Evolutionary conservation across 176 grass and related monocot genomes (phyloP).

Genomic region (Rhynchospora tenuis): DNA sequence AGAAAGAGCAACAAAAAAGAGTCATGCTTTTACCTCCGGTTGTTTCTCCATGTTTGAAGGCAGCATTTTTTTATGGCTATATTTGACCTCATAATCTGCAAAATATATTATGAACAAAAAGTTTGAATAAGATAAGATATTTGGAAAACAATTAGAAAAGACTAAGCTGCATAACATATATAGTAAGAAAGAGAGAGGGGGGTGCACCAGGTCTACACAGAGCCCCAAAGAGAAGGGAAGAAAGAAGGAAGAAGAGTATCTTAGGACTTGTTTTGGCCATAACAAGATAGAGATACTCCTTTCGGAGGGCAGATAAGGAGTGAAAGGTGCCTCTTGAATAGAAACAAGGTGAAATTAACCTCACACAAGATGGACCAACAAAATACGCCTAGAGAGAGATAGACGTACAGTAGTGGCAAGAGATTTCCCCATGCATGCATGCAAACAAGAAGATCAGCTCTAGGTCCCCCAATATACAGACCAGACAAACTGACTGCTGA

Average conservation of each 20-base stretch:
- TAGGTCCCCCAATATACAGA: background rate
- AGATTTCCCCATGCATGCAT: background rate
- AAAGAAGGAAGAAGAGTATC: slow-evolving; percentile 55
- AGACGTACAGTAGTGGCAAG: background rate
- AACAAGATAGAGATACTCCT: slow-evolving; percentile 37
- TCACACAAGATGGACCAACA: background rate
- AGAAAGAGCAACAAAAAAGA: background rate
- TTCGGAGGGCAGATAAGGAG: slow-evolving; percentile 34
- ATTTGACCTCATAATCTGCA: slow-evolving; percentile 43
- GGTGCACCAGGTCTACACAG: slow-evolving; percentile 42
- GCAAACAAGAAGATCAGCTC: background rate
- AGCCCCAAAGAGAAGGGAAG: slow-evolving; percentile 39
- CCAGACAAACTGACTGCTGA: background rate
- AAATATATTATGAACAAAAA: background rate
- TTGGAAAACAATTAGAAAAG: slow-evolving; percentile 1
- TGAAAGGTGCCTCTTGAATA: slow-evolving; percentile 22
- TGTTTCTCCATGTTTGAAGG: slow-evolving; percentile 24
- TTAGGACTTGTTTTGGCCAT: slow-evolving; percentile 24
- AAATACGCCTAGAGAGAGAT: background rate
- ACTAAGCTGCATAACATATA: slow-evolving; percentile 8
- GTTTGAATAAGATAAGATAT: slow-evolving; percentile 16
- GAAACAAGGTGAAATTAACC: background rate
- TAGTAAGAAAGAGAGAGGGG: background rate
- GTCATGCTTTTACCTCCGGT: slow-evolving; percentile 35
- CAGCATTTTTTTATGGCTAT: slow-evolving; percentile 24